Conservation (phyloP, 352 stramenopile genomes). For the Pythium oligandrum region DNA sequence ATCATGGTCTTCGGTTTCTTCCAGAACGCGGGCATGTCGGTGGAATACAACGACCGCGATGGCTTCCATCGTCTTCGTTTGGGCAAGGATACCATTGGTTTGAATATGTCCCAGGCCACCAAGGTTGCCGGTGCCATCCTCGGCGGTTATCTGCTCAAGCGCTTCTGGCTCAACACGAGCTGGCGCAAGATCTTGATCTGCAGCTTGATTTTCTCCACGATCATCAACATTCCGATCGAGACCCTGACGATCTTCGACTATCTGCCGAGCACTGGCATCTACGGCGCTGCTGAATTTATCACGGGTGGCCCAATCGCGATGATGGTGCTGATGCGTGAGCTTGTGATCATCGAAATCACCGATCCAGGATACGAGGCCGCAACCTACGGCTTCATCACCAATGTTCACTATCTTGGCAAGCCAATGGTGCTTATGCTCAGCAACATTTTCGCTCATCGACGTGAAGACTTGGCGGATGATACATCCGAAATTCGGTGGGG, state of each 20-base stretch:
- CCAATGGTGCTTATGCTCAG: slow-evolving; percentile 1
- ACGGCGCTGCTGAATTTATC: background rate
- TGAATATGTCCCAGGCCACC: no score
- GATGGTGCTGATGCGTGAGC: background rate
- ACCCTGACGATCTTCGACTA: background rate
- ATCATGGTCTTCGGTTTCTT: slow-evolving; percentile 8
- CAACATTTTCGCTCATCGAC: slow-evolving; percentile 2
- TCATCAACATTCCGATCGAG: background rate
- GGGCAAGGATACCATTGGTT: no score
- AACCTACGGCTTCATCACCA: slow-evolving; percentile 5
- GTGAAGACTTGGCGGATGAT: slow-evolving; percentile 3
- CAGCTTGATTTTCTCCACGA: background rate
- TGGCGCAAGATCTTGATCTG: background rate
- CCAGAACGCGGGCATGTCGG: background rate
- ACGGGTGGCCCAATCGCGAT: background rate
- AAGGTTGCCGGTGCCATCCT: no score
- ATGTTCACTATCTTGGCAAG: background rate
- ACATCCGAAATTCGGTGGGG: slow-evolving; percentile 2
- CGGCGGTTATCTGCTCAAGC: no score
- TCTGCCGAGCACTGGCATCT: background rate
- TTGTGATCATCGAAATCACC: slow-evolving; percentile 5
- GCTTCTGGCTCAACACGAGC: background rate
- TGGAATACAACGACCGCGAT: no score
- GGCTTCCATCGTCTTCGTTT: no score
- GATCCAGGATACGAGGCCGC: background rate